Evolutionary conservation across 495 filamentous ascomycete species (phyloP), one percentile per base, ranked within the genome.

Genomic region (Podospora pseudopauciseta): DNA sequence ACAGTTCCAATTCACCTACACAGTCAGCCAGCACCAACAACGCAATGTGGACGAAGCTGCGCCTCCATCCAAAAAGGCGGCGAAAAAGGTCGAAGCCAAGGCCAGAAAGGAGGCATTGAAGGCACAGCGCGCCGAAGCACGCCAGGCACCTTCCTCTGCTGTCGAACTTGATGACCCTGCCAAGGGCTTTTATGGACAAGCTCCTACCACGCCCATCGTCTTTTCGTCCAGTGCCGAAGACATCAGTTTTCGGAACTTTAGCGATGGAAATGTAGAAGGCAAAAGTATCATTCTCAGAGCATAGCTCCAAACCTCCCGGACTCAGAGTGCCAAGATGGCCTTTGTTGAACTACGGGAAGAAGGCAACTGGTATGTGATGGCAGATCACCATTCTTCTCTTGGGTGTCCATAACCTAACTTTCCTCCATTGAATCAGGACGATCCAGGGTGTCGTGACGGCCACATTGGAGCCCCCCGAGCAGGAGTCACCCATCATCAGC

Each of bases 261-360:
- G 23, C 23, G 2, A 23, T 23, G 1, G 23, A 23, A 23, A 23
- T 23, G 23, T 23, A 23, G 23, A 23, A 23, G 90, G 90, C 69
- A 88, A 93, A 80, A 87, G 89, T 66, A 84, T 97, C 54, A 85
- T 87, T n/a, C 85, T 97, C 69, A 86, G 93, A 20, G 94, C 90
- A 5, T 90, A 91, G 79, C 83, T 97, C 39, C 92, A 97, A 77
- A 96, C 94, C 81, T 82, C 91, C 27, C 84, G 94, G 69, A 88
- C 90, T 65, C 91, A 97, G 81, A 91, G 92, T 71, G 90, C 92
- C 67, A 95, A 97, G 80, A 87, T 97, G 82, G 90, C 87, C 67
- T 98, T 98, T 81, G 84, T 97, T 74, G 91, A 95, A 78, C 85
- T 98, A 65, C 85, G 93, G 66, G 89, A 97, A 81, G 88, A 91